Conservation (phyloP, 2,329 filamentous ascomycete species). For the Helotiales sp. region DNA sequence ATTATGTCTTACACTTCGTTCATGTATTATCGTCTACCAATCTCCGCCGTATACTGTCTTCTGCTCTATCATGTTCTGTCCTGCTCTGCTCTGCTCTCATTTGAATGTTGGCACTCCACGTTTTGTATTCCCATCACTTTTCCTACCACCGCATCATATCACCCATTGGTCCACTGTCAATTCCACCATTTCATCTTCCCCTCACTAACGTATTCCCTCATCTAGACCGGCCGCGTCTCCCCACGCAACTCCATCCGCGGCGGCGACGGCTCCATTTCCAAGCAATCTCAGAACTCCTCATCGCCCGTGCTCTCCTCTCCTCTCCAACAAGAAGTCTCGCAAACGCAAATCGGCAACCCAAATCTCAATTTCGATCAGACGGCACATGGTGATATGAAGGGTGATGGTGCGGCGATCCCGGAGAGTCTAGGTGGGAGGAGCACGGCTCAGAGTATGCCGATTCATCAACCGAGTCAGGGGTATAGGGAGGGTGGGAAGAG, state of each 20-base stretch:
- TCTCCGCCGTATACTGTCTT: neutral
- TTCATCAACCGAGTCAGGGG: slow-evolving; percentile 35
- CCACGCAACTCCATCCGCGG: slow-evolving; percentile 32
- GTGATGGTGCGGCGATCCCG: slow-evolving; percentile 29
- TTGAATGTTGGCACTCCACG: slow-evolving; percentile 15
- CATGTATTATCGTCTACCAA: neutral
- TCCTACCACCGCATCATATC: neutral
- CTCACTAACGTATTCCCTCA: neutral
- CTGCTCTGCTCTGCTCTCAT: slow-evolving; percentile 4
- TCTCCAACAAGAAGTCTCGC: slow-evolving; percentile 46
- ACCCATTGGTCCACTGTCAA: neutral
- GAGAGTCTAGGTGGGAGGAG: slow-evolving; percentile 32
- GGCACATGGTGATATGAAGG: slow-evolving; percentile 19
- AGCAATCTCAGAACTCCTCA: slow-evolving; percentile 23
- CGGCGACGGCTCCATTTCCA: slow-evolving; percentile 26
- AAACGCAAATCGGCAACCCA: slow-evolving; percentile 18
- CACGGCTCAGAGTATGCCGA: slow-evolving; percentile 36
- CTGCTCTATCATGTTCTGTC: neutral
- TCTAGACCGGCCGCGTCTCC: slow-evolving; percentile 35
- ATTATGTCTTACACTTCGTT: slow-evolving; percentile 6
- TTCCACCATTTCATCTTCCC: neutral
- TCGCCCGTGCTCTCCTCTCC: slow-evolving; percentile 53
- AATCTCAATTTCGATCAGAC: slow-evolving; percentile 30
- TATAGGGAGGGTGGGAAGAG: slow-evolving; percentile 38
- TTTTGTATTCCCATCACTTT: slow-evolving; percentile 7